A percentile compares a stretch with the other conserved stretches of the same genome.
Evolutionary conservation across 805 yeast species (phyloP).

Genomic region (Middelhovenomyces tepae): DNA sequence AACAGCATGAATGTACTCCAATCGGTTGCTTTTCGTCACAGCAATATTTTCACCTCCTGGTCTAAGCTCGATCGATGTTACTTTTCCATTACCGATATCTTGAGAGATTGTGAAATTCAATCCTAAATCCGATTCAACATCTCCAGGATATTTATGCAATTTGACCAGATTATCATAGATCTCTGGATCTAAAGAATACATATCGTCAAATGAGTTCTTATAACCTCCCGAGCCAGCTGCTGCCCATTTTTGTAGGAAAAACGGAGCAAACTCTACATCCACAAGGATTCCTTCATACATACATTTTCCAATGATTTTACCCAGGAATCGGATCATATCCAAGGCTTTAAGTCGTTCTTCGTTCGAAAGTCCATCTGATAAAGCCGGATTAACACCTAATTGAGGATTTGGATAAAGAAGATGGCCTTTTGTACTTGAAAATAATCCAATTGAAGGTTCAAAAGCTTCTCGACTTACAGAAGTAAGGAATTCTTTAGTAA

Average conservation of each 20-base stretch:
- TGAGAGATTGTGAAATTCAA: slow-evolving; percentile 60
- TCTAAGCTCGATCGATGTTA: slow-evolving; percentile 43
- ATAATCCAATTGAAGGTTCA: slow-evolving; percentile 31
- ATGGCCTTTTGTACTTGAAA: slow-evolving; percentile 40
- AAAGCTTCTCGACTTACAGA: slow-evolving; percentile 65
- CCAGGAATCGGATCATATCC: slow-evolving; percentile 50
- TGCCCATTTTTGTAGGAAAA: slow-evolving; percentile 72
- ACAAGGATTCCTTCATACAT: slow-evolving; percentile 73
- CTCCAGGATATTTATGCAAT: slow-evolving; percentile 44
- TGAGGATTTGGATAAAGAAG: slow-evolving; percentile 70
- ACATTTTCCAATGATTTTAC: slow-evolving; percentile 82
- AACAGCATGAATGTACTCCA: slow-evolving; percentile 66
- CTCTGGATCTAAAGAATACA: slow-evolving; percentile 59
- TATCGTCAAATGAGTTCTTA: slow-evolving; percentile 64
- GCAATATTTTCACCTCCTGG: slow-evolving; percentile 47
- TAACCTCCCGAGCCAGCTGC: slow-evolving; percentile 29
- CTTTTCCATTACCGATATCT: slow-evolving; percentile 26
- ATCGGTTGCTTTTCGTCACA: slow-evolving; percentile 53
- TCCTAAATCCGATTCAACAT: slow-evolving; percentile 47
- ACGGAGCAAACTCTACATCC: slow-evolving; percentile 78
- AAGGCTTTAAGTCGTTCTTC: slow-evolving; percentile 17
- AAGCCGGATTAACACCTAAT: slow-evolving; percentile 27
- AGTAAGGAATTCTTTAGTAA: slow-evolving; percentile 84
- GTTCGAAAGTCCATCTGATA: slow-evolving; percentile 4
- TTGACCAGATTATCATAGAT: slow-evolving; percentile 58